phyloP scores from a whole-genome alignment of 1,139 yeast genomes.

The Kurtzmaniella natalensis region DNA sequence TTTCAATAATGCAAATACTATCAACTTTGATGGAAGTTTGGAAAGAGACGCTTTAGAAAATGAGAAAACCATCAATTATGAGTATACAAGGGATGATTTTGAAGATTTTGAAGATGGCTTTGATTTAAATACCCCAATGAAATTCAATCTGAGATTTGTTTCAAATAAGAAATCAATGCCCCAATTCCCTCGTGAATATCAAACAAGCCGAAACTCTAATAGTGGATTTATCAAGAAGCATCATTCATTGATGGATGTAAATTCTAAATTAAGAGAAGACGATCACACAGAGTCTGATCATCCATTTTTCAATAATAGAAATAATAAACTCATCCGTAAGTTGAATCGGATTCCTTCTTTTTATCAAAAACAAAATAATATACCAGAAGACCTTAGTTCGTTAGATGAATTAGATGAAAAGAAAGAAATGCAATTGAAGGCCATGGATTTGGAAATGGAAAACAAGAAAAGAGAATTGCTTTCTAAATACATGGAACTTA shows the following conservation, averaged over 20 bases:
- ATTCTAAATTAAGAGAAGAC: conserved; percentile 11
- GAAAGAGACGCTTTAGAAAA: conserved; percentile 27
- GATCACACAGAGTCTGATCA: conserved; percentile 14
- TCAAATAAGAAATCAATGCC: conserved; percentile 7
- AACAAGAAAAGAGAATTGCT: conserved; percentile 22
- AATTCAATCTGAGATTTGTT: conserved; percentile 1
- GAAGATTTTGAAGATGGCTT: conserved; percentile 40
- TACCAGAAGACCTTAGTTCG: conserved; percentile 3
- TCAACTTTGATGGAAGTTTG: conserved; percentile 14
- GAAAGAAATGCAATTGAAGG: conserved; percentile 11
- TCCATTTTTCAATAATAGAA: conserved; percentile 25
- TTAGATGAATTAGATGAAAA: conserved; percentile 11
- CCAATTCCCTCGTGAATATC: conserved; percentile 9
- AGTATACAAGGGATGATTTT: conserved; percentile 34
- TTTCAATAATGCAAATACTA: conserved; percentile 15
- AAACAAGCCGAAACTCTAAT: no score
- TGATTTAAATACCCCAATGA: conserved; percentile 18
- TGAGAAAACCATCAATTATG: conserved; percentile 34
- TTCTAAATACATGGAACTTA: conserved; percentile 24
- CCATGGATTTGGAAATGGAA: conserved; percentile 16
- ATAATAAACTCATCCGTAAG: conserved; percentile 32
- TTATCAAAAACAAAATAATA: conserved; percentile 15
- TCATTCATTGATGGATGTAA: conserved; percentile 29
- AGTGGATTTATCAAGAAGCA: conserved; percentile 22
- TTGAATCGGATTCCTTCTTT: conserved; percentile 44